Conservation (phyloP, 2,329 filamentous ascomycete genomes). For the Dactylellina drechsleri region DNA sequence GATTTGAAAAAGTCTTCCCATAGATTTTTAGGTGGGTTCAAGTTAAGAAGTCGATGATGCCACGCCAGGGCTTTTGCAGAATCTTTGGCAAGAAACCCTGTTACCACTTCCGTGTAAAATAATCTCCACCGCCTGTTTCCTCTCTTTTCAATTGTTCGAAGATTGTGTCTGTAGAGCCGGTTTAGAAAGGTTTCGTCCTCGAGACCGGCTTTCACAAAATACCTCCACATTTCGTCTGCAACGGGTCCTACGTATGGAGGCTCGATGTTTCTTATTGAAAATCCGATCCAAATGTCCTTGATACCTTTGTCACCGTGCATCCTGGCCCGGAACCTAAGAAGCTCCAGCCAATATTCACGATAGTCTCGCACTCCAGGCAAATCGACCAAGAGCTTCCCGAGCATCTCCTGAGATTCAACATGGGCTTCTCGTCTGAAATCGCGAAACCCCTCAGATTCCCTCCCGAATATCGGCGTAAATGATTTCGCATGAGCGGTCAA, state of each 20-base stretch:
- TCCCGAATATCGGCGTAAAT: conserved; percentile 23
- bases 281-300: conserved; percentile 55
- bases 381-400: conserved; percentile 56
- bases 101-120: conserved; percentile 55
- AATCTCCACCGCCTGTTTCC: conserved; percentile 43
- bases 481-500: conserved; percentile 22
- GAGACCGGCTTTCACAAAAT: conserved; percentile 54
- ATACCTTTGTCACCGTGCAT: conserved; percentile 56
- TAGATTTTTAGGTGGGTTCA: conserved; percentile 40
- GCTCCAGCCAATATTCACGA: conserved; percentile 55
- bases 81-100: conserved; percentile 49
- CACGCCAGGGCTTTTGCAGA: conserved; percentile 45
- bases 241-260: conserved; percentile 54
- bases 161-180: conserved; percentile 55
- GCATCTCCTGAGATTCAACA: conserved; percentile 40
- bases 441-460: conserved; percentile 23
- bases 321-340: conserved; percentile 56
- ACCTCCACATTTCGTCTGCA: conserved; percentile 56
- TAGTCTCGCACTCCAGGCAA: conserved; percentile 31
- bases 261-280: conserved; percentile 55
- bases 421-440: conserved; percentile 48
- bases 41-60: conserved; percentile 56
- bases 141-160: conserved; percentile 39
- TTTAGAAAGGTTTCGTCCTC: conserved; percentile 55
- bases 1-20: conserved; percentile 48